Evolutionary conservation across 257 asterid genomes (phyloP), one percentile per base, ranked within the genome.

Genomic region (Coffea eugenioides): DNA sequence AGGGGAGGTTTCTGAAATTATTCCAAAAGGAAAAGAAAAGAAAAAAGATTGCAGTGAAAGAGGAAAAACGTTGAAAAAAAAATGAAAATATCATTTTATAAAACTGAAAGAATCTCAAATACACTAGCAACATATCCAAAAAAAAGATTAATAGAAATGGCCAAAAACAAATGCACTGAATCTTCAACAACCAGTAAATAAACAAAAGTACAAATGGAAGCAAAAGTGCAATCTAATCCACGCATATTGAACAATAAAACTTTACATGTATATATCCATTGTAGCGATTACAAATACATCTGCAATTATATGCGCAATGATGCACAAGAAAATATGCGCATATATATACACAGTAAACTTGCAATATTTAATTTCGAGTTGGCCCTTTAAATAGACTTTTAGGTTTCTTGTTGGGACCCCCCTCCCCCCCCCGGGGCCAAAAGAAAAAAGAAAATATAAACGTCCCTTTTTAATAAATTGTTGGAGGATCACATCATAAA

Each of bases 401-500:
- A 76, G 77, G 45, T 70, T 69, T 57, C 71, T 25, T 46, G 13
- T 45, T 68, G 59, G 48, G 71, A 59, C 51, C 71, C 70, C 41
- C 51, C 71, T 61, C 41, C 43, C 43, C 3, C 0, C 43, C 43
- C 43, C 3, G 1, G 34, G 34, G 34, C 34, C 34, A 31, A 39
- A 39, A 39, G 5, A 39, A 71, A 56, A 27, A 51, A 52, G 5
- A 31, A 31, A 31, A 31, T 31, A 31, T 31, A 31, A 31, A 31
- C 34, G 34, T 31, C 18, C 31, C 56, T 59, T 8, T 45, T 25
- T 41, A 13, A 45, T 54, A 13, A 45, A 43, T 61, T 57, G 36
- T 71, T 41, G 65, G 77, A 36, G 71, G 23, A 41, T 79, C 77
- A 71, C 77, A 59, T 79, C 77, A 45, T 67, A 39, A 5, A 39